Evolutionary conservation across 139 green algal species (phyloP), one percentile per base, ranked within the genome.

Genomic region (Auxenochlorella pyrenoidosa): DNA sequence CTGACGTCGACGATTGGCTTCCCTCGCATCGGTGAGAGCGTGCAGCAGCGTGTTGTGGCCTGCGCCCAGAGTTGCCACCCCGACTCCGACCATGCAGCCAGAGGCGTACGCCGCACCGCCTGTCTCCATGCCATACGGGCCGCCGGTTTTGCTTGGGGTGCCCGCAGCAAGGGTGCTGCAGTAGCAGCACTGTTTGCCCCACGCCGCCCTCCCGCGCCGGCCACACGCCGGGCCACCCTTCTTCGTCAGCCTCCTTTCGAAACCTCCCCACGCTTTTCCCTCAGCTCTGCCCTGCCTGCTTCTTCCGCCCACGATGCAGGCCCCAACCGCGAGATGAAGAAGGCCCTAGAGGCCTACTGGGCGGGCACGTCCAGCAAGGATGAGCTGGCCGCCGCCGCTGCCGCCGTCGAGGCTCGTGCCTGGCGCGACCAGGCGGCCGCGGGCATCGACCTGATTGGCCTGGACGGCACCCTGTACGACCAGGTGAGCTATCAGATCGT

Each of bases 381-480:
- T 3, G 90, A 95, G 47, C 93, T 98, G 54, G 68, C 95, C 22
- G 65, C 72, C 22, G 81, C 89, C 15, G 77, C 80, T 34, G 54
- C 88, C 22, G 79, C 82, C 30, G 89, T 94, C 1, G 88, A 96
- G 75, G 54, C 59, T 0, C 68, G 76, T 0, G 93, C 90, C 22
- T 98, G 94, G 95, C 59, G 68, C 34, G 40, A 82, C 30, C 95
- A 98, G 90, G 32, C 70, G 1, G 75, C 88, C 3, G 90, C 91
- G 21, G 90, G 91, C 66, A 88, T 98, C 10, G n/a, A 89, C 5
- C 91, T 92, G 32, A 87, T 98, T 36, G 96, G 88, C 44, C 82
- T 98, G 3, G 96, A 98, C 80, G 92, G 93, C 80, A 98, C 96
- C 0, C 84, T 97, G 18, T 98, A 98, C 79, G 96, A 98, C 88